phyloP scores from a whole-genome alignment of 2,329 filamentous ascomycete species.

The Botrytis squamosa region DNA sequence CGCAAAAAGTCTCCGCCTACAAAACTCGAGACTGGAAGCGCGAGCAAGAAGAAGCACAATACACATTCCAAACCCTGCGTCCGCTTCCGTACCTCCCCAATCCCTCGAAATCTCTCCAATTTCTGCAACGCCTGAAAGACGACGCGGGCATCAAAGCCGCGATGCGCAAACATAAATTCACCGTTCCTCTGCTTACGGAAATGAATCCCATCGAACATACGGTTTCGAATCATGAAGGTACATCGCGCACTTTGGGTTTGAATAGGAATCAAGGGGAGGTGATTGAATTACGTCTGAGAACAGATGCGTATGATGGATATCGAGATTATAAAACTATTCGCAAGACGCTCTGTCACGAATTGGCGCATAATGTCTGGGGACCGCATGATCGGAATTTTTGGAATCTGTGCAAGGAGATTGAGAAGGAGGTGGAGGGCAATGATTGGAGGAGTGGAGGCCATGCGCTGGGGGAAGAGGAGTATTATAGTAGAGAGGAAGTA shows the following conservation, averaged over 20 bases:
- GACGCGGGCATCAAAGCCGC: conserved; percentile 82
- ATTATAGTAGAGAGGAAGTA: conserved; percentile 49
- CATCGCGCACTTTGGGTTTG: conserved; percentile 75
- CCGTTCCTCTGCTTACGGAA: conserved; percentile 83
- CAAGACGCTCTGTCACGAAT: conserved; percentile 89
- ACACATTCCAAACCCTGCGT: conserved; percentile 78
- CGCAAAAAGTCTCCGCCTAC: conserved; percentile 42
- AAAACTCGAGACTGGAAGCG: conserved; percentile 48
- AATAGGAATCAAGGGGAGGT: conserved; percentile 87
- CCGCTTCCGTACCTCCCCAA: conserved; percentile 77
- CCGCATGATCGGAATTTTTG: conserved; percentile 87
- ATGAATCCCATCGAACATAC: conserved; percentile 91
- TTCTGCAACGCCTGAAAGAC: conserved; percentile 72
- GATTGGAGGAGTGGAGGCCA: conserved; percentile 76
- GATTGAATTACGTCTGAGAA: conserved; percentile 87
- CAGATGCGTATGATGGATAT: conserved; percentile 91
- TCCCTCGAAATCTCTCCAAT: conserved; percentile 66
- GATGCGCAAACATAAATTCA: conserved; percentile 84
- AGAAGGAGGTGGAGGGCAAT: conserved; percentile 75
- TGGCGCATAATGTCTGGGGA: conserved; percentile 86
- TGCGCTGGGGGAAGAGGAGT: conserved; percentile 59
- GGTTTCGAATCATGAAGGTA: conserved; percentile 64
- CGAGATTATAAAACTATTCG: conserved; percentile 89
- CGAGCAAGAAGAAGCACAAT: conserved; percentile 52
- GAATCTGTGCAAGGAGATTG: conserved; percentile 83